Base-by-base conservation (phyloP, 345 rosid genomes). In the Syzygium oleosum region DNA sequence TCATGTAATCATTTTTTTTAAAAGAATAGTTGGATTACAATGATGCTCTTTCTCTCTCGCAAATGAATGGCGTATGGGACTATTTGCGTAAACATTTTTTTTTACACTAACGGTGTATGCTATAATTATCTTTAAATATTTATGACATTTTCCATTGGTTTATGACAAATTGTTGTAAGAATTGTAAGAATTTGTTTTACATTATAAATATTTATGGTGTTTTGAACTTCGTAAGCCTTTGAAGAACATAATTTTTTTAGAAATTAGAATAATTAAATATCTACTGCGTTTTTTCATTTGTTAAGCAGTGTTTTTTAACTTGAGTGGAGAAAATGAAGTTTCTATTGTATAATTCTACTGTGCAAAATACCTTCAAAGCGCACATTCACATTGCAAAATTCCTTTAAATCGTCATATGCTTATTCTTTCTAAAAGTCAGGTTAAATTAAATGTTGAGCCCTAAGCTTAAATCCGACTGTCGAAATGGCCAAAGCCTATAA, bases 21-120 rank as follows among this genome's bases (percentile, higher is more conserved):
- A n/a, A n/a, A n/a, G n/a, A n/a, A n/a, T n/a, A n/a, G n/a, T n/a
- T n/a, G 25, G 58, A 21, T 54, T 54, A 54, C 58, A 43, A 43
- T 6, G 7, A 3, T 43, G 46, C 46, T 51, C 15, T 51, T 16
- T 4, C n/a, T 56, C 23, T 8, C n/a, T n/a, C n/a, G n/a, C 23
- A 23, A 56, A 56, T 23, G 61, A 56, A 56, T 56, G 61, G 13
- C 13, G 23, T 23, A 56, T 56, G 61, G 9, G 5, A 56, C 61
- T 25, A 22, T 5, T 1, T 0, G 5, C 0, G 12, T 3, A 56
- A 22, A 56, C 9, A 56, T 9, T 8, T 56, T 0, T n/a, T 1
- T 22, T 56, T 56, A 56, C 4, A 22, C 61, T 23, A 56, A 23
- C 4, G 8, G 1, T 56, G 61, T 56, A 9, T 56, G n/a, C 61